These are phyloP conservation scores for Fusarium sarcochroum DNA, from an alignment of 2,329 filamentous ascomycete species.

Conservation along the genomic window DNA sequence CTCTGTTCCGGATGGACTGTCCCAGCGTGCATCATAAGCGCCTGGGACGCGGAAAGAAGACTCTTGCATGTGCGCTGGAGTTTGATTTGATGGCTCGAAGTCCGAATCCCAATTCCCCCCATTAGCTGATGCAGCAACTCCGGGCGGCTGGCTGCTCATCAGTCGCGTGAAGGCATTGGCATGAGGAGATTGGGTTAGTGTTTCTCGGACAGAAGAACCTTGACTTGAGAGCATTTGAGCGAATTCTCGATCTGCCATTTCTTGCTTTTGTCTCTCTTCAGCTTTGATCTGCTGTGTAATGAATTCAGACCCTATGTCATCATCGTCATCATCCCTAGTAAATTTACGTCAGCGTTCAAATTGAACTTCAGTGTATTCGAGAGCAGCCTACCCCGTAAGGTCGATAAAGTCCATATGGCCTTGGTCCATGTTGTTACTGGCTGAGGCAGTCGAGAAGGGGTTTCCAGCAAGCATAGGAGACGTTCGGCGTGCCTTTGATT, in stretches of 20 bases:
- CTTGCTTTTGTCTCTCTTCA: slow-evolving; percentile 52
- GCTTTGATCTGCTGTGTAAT: slow-evolving; percentile 55
- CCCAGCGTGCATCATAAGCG: slow-evolving; percentile 43
- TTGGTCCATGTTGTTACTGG: slow-evolving; percentile 37
- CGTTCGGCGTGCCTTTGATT: slow-evolving; percentile 54
- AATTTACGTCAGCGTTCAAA: slow-evolving; percentile 8
- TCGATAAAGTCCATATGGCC: slow-evolving; percentile 53
- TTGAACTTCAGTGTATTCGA: not conserved
- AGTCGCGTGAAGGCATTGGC: slow-evolving; percentile 48
- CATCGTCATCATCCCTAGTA: slow-evolving; percentile 55
- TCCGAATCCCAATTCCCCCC: not conserved
- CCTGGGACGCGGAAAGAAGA: slow-evolving; percentile 33
- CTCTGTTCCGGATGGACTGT: slow-evolving; percentile 17
- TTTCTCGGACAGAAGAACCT: slow-evolving; percentile 17
- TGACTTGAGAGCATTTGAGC: slow-evolving; percentile 50
- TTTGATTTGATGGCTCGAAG: slow-evolving; percentile 3
- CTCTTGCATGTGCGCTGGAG: not conserved
- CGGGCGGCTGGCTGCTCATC: slow-evolving; percentile 50
- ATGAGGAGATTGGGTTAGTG: slow-evolving; percentile 12
- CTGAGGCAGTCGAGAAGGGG: slow-evolving; percentile 12
- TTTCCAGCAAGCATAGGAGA: slow-evolving; percentile 38
- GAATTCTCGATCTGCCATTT: slow-evolving; percentile 48
- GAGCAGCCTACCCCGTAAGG: slow-evolving; percentile 57
- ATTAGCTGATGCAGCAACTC: not conserved
- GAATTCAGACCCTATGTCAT: slow-evolving; percentile 44